Conservation (phyloP, 2,329 filamentous ascomycete species). For the Blumeriella jaapii region DNA sequence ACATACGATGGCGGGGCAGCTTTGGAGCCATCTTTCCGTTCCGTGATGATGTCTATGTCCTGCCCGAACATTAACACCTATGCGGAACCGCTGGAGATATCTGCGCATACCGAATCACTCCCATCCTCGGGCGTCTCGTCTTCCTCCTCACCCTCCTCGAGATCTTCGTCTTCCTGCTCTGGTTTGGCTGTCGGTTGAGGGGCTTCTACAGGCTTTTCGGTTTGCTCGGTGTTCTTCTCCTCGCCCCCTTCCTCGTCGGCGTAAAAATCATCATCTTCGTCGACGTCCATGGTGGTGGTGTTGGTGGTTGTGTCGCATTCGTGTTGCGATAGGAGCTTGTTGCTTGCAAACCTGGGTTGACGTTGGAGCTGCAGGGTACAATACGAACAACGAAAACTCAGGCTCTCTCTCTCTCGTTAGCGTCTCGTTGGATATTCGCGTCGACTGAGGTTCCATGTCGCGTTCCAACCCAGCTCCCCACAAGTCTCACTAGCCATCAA, state of each 20-base stretch:
- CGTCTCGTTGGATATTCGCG: background rate
- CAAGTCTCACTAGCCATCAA: too few species aligned
- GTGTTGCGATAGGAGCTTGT: background rate
- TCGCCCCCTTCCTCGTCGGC: conserved; percentile 43
- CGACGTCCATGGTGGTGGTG: conserved; percentile 48
- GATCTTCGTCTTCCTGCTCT: conserved; percentile 37
- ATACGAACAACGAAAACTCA: too few species aligned
- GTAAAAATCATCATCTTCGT: conserved; percentile 59
- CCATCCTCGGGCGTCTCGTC: conserved; percentile 47
- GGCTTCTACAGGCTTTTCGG: conserved; percentile 16
- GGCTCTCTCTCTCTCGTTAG: background rate
- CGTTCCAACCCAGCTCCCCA: conserved; percentile 5
- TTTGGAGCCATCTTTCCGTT: conserved; percentile 52
- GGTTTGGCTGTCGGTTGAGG: conserved; percentile 21
- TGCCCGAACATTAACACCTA: conserved; percentile 25
- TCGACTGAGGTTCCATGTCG: conserved; percentile 3
- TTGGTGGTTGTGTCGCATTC: conserved; percentile 18
- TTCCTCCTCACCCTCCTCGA: conserved; percentile 54
- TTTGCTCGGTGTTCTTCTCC: conserved; percentile 10
- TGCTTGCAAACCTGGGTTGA: background rate
- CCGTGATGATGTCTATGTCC: conserved; percentile 59
- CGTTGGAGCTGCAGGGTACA: conserved; percentile 8
- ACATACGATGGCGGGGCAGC: conserved; percentile 47
- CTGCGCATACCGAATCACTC: conserved; percentile 37
- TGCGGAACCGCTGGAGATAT: background rate